Conservation (phyloP, 148 eudicot species). For the Salicornia ramosissima region DNA sequence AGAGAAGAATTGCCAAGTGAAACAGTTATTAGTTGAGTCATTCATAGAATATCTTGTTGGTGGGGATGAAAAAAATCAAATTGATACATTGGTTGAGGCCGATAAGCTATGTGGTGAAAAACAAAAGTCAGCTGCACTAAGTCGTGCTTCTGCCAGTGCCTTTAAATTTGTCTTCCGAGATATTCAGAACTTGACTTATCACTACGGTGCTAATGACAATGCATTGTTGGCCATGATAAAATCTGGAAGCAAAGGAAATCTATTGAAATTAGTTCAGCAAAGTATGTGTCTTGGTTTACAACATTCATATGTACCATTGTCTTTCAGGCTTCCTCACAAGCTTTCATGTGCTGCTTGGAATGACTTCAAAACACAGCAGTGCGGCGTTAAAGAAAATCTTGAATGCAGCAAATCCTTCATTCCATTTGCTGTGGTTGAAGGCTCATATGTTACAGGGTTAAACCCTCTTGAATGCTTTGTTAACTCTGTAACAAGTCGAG, state of each 20-base stretch:
- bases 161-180: conserved; percentile 62
- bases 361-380: conserved; percentile 35
- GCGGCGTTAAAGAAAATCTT: conserved; percentile 12
- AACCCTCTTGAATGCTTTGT: conserved; percentile 83
- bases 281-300: conserved; percentile 87
- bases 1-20: conserved; percentile 45
- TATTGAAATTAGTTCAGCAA: conserved; percentile 70
- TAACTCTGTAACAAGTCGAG: conserved; percentile 71
- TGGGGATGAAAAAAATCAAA: conserved; percentile 35
- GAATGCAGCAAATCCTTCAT: conserved; percentile 43
- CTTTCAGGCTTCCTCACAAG: conserved; percentile 60
- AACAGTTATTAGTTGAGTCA: conserved; percentile 54
- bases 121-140: conserved; percentile 65
- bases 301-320: conserved; percentile 60
- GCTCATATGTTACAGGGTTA: conserved; percentile 63
- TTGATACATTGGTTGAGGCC: conserved; percentile 25
- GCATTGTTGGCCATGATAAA: conserved; percentile 73
- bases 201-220: conserved; percentile 44
- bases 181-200: conserved; percentile 65
- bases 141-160: conserved; percentile 59
- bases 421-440: conserved; percentile 62
- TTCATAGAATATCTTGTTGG: conserved; percentile 42
- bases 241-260: conserved; percentile 84
- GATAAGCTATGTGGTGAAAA: conserved; percentile 44
- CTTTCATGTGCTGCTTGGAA: conserved; percentile 83